Base-by-base conservation (phyloP, 768 basidiomycete genomes). In the Cubamyces sp. region DNA sequence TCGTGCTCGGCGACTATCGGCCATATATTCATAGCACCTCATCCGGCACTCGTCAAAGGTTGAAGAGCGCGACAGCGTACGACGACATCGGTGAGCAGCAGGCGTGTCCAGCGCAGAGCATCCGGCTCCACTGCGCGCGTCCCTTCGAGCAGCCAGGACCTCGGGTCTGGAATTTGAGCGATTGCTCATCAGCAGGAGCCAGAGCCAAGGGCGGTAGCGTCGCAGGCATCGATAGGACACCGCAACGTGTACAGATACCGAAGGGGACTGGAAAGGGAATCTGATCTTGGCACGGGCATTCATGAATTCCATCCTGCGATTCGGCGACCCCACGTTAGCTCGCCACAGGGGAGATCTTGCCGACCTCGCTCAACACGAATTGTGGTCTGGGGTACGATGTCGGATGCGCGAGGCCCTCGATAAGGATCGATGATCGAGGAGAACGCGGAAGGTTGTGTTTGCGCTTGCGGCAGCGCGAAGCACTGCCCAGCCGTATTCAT, bases 351-450 rank as follows among this genome's bases (percentile, higher is more conserved):
- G 25, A 26, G 34, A 34, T 34, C 34, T 11, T 9, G 11, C 34
- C 12, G 48, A 30, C 28, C 46, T 7, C 23, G 21, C n/a, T 47
- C 9, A 16, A 5, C 8, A 19, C 37, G 11, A 53, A 12, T 19
- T 19, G 18, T 34, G 21, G n/a, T 14, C 28, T 46, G 54, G 15
- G 45, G 45, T 52, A 37, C 19, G 34, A 23, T 7, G 34, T 40
- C n/a, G 3, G 49, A 45, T 37, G 49, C 25, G 30, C 49, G 50
- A 37, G 11, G 19, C 34, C 34, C 34, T 43, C 55, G 54, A 51
- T 62, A 47, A 43, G 42, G 42, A 62, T 62, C 55, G 54, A 62
- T 62, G 54, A 57, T 62, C 61, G 50, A 51, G 54, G 26, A 45
- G 28, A 41, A 21, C n/a, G 34, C 12, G 57, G 37, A 39, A 9